phyloP scores from a whole-genome alignment of 2,329 filamentous ascomycete genomes.

The Colletotrichum ledebouriae region DNA sequence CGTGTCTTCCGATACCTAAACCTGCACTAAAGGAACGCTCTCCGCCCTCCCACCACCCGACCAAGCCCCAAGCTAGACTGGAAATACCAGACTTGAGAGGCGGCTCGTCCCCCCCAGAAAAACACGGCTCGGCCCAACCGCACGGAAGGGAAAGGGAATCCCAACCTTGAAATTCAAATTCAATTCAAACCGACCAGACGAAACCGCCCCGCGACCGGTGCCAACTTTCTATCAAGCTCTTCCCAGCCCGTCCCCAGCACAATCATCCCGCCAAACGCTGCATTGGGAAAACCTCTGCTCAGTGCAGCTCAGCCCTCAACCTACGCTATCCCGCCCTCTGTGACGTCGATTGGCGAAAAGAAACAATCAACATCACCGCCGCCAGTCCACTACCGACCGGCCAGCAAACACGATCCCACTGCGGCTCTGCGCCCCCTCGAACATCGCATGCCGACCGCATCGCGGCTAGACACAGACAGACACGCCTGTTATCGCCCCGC shows the following conservation, averaged over 20 bases:
- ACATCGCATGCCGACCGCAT: slow-evolving; percentile 14
- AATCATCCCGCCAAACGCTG: slow-evolving; percentile 17
- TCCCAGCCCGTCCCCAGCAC: slow-evolving; percentile 21
- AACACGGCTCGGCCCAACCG: slow-evolving; percentile 6
- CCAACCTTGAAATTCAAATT: slow-evolving; percentile 1
- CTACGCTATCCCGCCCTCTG: slow-evolving; percentile 18
- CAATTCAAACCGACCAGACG: slow-evolving; percentile 16
- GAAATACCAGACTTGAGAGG: not conserved
- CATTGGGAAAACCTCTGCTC: slow-evolving; percentile 18
- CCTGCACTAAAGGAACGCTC: slow-evolving; percentile 15
- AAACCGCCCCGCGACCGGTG: slow-evolving; percentile 36
- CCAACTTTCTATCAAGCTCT: slow-evolving; percentile 39
- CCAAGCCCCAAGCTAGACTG: slow-evolving; percentile 6
- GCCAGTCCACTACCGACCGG: not conserved
- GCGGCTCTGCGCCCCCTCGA: slow-evolving; percentile 14
- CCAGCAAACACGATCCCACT: slow-evolving; percentile 2
- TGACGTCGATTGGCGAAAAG: slow-evolving; percentile 39
- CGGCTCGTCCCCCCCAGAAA: slow-evolving; percentile 19
- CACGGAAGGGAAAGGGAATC: not conserved
- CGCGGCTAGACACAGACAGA: slow-evolving; percentile 3
- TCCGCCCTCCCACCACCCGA: slow-evolving; percentile 14
- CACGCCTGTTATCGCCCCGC: no score
- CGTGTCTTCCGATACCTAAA: slow-evolving; percentile 8
- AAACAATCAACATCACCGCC: slow-evolving; percentile 17
- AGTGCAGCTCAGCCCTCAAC: slow-evolving; percentile 24